These are phyloP conservation scores for Mortierella sp. DNA, from an alignment of 371 early-diverging fungal species.

Conservation along the genomic window DNA sequence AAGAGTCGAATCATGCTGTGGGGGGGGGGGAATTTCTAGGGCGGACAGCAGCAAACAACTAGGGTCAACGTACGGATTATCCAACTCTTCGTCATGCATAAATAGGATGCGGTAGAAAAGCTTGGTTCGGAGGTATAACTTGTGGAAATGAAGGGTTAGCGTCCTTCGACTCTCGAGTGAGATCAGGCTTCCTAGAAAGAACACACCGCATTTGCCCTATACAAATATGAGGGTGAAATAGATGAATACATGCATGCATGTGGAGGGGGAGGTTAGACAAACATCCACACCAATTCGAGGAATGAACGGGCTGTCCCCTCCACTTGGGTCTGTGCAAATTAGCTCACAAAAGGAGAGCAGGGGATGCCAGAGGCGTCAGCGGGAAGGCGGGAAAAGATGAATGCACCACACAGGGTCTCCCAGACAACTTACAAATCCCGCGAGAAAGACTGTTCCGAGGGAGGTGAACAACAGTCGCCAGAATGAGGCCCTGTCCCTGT, in stretches of 20 bases:
- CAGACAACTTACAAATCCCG: conserved; percentile 63
- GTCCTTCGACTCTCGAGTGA: conserved; percentile 65
- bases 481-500: conserved; percentile 71
- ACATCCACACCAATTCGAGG: too few relatives aligned
- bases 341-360: not conserved
- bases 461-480: conserved; percentile 60
- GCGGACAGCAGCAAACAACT: too few relatives aligned
- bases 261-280: too few relatives aligned
- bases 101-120: conserved; percentile 69
- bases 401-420: too few relatives aligned
- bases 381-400: not conserved
- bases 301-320: too few relatives aligned
- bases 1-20: not conserved
- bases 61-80: conserved; percentile 80
- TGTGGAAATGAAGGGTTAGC: conserved; percentile 70
- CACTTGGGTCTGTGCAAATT: not conserved
- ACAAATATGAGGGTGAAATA: not conserved
- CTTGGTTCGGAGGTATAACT: conserved; percentile 68
- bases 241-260: not conserved
- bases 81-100: conserved; percentile 62
- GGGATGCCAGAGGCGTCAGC: not conserved
- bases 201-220: conserved; percentile 67
- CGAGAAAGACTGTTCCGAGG: conserved; percentile 63
- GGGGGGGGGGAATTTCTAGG: too few relatives aligned
- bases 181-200: conserved; percentile 66